A percentile compares a stretch with the other conserved stretches of the same genome.
These are phyloP conservation scores for Onygenales sp. DNA, from an alignment of 2,329 filamentous ascomycete genomes.

Conservation along the genomic window DNA sequence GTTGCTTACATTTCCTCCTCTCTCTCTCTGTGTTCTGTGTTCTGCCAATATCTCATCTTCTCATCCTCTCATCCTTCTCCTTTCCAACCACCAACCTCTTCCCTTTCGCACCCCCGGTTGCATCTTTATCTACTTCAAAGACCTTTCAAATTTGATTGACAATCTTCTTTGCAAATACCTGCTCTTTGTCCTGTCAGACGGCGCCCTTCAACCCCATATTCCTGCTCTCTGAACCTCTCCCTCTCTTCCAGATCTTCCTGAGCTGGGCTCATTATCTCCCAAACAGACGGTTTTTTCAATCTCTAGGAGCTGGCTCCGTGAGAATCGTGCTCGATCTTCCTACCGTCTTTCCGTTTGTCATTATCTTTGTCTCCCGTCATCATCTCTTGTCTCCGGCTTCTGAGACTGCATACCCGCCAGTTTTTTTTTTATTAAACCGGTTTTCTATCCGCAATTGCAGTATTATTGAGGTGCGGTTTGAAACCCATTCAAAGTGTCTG, in stretches of 20 bases:
- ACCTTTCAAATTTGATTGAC: background rate
- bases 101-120: background rate
- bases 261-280: background rate
- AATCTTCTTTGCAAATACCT: background rate
- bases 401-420: too few species aligned
- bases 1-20: background rate
- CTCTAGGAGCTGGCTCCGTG: background rate
- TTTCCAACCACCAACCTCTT: background rate
- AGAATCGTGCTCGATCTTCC: background rate
- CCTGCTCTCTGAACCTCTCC: background rate
- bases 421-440: too few species aligned
- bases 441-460: too few species aligned
- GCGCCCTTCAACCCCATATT: background rate
- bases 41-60: background rate
- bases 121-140: background rate
- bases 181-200: background rate
- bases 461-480: too few species aligned
- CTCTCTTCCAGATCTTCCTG: background rate
- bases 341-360: too few species aligned
- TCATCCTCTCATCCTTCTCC: background rate
- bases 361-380: background rate
- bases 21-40: background rate
- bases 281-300: background rate
- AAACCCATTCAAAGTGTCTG: background rate
- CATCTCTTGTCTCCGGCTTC: background rate